Base-by-base conservation (phyloP, 768 basidiomycete genomes). In the Artomyces pyxidatus region DNA sequence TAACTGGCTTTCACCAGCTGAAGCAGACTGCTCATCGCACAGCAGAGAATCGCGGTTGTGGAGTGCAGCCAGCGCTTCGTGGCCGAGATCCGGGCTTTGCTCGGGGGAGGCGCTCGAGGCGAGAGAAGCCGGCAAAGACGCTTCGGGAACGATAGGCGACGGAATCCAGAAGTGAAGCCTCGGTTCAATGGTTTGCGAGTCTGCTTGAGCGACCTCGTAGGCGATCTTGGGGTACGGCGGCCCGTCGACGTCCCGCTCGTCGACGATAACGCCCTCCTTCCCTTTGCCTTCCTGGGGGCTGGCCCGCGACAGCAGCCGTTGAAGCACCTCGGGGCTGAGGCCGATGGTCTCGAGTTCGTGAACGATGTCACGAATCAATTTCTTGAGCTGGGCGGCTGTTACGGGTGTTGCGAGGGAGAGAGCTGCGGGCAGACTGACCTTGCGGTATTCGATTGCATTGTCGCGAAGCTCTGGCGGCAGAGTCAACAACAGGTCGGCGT, bases 371-470 rank as follows among this genome's bases (percentile, higher is more conserved):
- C 88, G 87, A 57, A 97, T 93, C 26, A 94, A 69, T 58, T 88
- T 91, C 68, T 97, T 96, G 48, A 97, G 80, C 87, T 95, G 57
- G 4, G 21, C 28, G 37, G 23, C 39, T 16, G 11, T 23, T 25
- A 19, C 50, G 45, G 44, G 42, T 19, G 14, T 4, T n/a, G 38
- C 48, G 23, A 42, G 19, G 21, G 17, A 32, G 38, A 11, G 45
- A 59, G 45, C 48, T n/a, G n/a, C n/a, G n/a, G n/a, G n/a, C n/a
- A n/a, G n/a, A n/a, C n/a, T n/a, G n/a, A 87, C 88, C 71, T 83
- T 81, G 27, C 87, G 74, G 61, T 96, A 96, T 61, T 92, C 81
- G 47, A 96, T 85, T 1, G 88, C 83, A 61, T 81, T 85, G 19
- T 83, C 74, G 23, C 80, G 73, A 57, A 93, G 73, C 48, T 91